These are phyloP conservation scores for Cavenderia fasciculata DNA, from an alignment of 78 protist species.

Conservation along the genomic window DNA sequence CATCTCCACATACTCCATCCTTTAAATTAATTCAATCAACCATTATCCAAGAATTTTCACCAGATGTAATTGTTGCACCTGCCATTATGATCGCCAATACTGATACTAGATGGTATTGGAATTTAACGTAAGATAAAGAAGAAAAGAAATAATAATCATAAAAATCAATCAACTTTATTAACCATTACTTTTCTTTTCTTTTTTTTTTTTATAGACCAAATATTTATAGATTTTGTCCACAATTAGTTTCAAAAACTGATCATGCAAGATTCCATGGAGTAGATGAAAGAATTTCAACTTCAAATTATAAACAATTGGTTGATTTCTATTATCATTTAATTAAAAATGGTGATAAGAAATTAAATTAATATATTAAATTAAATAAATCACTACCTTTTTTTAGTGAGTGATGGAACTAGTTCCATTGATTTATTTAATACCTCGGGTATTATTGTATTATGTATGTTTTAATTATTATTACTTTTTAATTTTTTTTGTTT, in stretches of 20 bases:
- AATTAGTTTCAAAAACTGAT: conserved; percentile 7
- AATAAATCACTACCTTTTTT: too few relatives aligned
- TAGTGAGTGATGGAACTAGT: too few relatives aligned
- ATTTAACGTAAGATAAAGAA: not conserved
- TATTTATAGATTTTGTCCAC: conserved; percentile 69
- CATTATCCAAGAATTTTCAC: conserved; percentile 63
- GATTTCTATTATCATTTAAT: conserved; percentile 73
- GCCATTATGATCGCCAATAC: conserved; percentile 64
- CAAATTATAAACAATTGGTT: conserved; percentile 51
- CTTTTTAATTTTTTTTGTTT: too few relatives aligned
- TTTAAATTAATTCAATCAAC: conserved; percentile 53
- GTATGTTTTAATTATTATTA: too few relatives aligned
- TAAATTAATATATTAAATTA: too few relatives aligned
- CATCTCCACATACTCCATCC: conserved; percentile 23
- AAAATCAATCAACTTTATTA: not conserved
- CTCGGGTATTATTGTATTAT: too few relatives aligned
- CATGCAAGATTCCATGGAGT: conserved; percentile 60
- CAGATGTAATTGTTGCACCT: conserved; percentile 63
- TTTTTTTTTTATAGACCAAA: not conserved
- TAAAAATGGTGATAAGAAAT: conserved; percentile 44
- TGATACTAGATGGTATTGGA: conserved; percentile 61
- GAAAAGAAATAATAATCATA: not conserved
- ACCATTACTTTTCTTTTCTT: not conserved
- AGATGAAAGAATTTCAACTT: conserved; percentile 57
- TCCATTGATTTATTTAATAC: too few relatives aligned